Evolutionary conservation across 2,329 filamentous ascomycete species (phyloP), one percentile per base, ranked within the genome.

Genomic region (Rhexocercosporidium sp.): DNA sequence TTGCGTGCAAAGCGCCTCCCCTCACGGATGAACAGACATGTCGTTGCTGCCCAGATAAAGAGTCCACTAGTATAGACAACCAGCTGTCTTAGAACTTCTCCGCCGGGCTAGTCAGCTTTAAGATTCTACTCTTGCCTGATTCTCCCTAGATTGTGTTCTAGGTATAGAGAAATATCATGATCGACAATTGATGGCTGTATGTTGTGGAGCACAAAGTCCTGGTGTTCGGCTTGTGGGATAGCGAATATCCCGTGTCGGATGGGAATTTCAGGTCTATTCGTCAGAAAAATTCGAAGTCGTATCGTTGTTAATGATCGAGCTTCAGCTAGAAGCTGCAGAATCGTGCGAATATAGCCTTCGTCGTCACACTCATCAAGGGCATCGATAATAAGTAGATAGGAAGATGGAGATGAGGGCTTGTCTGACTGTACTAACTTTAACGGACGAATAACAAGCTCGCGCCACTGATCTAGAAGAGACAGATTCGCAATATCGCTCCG

Each of bases 361-460:
- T 44, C 29, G 5, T 74, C 73, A 62, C 75, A 78, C 64, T 78
- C 75, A 67, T 78, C 74, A 31, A 78, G 67, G 1, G 76, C 76
- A 67, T 78, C 76, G 18, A 78, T 70, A 2, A 78, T 69, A n/a
- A 77, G 20, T 3, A 59, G 3, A 46, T 59, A 59, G 8, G 37
- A 59, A 44, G 56, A 59, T 25, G 6, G 20, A 59, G 31, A 37
- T 37, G 22, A 27, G 22, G 11, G 34, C 34, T 18, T 29, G 4
- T 31, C 16, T 31, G 18, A 20, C 14, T 61, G 47, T 31, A 22
- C 34, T 61, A 80, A 20, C 39, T 44, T 44, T 44, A 44, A 20
- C 69, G 84, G 8, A 79, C 76, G 12, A 66, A 78, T 1, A 76
- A 83, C 64, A 81, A 84, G 70, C 72, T 84, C 44, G 74, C 82